Base-by-base conservation (phyloP, 1,284 basidiomycete genomes). In the Fomes fomentarius region DNA sequence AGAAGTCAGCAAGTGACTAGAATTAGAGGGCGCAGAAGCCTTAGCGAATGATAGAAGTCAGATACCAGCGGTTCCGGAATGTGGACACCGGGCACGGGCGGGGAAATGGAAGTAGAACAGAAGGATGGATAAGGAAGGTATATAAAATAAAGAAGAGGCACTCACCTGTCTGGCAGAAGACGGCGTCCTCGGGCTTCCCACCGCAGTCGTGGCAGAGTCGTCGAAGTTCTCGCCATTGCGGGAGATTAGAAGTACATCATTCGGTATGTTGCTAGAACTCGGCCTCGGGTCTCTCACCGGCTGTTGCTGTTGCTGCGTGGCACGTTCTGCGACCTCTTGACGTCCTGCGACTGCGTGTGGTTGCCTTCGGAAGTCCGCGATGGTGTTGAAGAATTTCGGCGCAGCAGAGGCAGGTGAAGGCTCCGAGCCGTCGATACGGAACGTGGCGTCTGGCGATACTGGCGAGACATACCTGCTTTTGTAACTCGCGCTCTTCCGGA, bases 211-310 rank as follows among this genome's bases (percentile, higher is more conserved):
- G 24, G 56, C 33, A 15, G 31, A 37, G 39, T 54, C 51, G 14
- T 50, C 44, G 25, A 63, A 66, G 51, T 66, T 55, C 11, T 48
- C 17, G 11, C 65, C 65, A 42, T 61, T 40, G 22, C 51, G 58
- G 9, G 65, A 63, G 24, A 66, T 66, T 37, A 66, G 37, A 9
- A 65, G 48, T 15, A 66, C 63, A 24, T 47, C 26, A 41, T 33
- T 19, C 21, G 31, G 38, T 14, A 28, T 25, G 28, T 47, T 42
- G n/a, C 19, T 25, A 2, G 33, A 21, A 7, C 19, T 15, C 47
- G 37, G 14, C 9, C 26, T 21, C 26, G 47, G 9, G 12, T 42
- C 11, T 37, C 43, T 55, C 33, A 37, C 30, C 19, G 14, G 38
- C 34, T 28, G 44, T 46, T 44, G 37, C 47, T 50, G n/a, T 34